These are phyloP conservation scores for Russula sp. DNA, from an alignment of 768 basidiomycete species.

Conservation along the genomic window DNA sequence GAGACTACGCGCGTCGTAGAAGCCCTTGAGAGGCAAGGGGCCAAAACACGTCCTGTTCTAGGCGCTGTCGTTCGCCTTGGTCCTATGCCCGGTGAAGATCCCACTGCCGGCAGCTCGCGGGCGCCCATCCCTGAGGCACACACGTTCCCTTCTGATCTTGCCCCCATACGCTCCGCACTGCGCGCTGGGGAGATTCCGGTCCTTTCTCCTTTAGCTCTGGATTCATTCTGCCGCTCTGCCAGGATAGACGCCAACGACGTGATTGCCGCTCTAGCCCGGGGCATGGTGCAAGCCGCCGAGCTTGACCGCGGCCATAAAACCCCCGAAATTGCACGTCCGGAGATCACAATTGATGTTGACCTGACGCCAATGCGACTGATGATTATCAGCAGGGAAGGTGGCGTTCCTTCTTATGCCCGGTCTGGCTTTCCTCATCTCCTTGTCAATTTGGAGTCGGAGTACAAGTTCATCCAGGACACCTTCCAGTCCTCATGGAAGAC, in stretches of 20 bases:
- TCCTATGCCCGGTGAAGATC: conserved; percentile 52
- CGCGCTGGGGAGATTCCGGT: conserved; percentile 95
- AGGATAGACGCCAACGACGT: conserved; percentile 86
- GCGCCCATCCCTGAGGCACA: conserved; percentile 64
- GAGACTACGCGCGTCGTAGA: conserved; percentile 84
- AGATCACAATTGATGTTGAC: conserved; percentile 53
- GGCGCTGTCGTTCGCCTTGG: conserved; percentile 82
- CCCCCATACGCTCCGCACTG: conserved; percentile 82
- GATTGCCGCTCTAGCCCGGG: conserved; percentile 77
- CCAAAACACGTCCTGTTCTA: conserved; percentile 80
- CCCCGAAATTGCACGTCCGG: conserved; percentile 32
- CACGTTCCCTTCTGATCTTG: conserved; percentile 71
- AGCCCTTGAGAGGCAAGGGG: conserved; percentile 79
- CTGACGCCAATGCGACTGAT: conserved; percentile 92
- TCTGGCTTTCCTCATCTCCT: conserved; percentile 91
- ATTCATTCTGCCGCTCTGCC: conserved; percentile 82
- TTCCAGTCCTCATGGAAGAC: conserved; percentile 72
- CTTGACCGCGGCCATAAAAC: conserved; percentile 37
- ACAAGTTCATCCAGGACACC: conserved; percentile 75
- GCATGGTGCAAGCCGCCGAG: conserved; percentile 62
- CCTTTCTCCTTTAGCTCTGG: conserved; percentile 86
- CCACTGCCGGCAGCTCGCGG: conserved; percentile 31
- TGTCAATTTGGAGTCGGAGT: conserved; percentile 89
- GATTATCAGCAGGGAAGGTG: conserved; percentile 96
- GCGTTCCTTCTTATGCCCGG: conserved; percentile 95